Conservation (phyloP, 768 basidiomycete species). For the Austroboletus eburneus region DNA sequence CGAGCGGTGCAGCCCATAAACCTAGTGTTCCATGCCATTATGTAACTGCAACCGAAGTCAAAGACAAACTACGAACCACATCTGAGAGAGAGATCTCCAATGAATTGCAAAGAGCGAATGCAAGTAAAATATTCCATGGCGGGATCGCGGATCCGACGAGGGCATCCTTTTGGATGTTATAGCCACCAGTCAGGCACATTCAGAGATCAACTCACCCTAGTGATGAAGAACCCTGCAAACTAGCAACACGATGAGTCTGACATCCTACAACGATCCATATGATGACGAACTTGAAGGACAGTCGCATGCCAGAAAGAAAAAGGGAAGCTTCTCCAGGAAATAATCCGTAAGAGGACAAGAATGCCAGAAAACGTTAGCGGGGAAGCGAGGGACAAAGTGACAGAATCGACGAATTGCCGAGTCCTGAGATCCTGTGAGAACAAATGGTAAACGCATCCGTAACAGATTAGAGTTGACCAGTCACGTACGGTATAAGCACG, state of each 20-base stretch:
- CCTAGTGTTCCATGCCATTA: constrained; percentile 10
- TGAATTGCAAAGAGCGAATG: constrained; percentile 19
- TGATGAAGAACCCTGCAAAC: constrained; percentile 33
- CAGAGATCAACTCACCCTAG: constrained; percentile 17
- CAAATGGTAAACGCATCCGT: background rate
- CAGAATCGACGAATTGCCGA: constrained; percentile 16
- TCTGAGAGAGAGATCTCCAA: constrained; percentile 21
- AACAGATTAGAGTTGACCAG: no score
- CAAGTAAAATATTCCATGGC: constrained; percentile 15
- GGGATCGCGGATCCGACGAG: constrained; percentile 3
- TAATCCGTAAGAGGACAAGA: constrained; percentile 14
- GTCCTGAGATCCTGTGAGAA: constrained; percentile 19
- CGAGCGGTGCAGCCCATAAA: constrained; percentile 19
- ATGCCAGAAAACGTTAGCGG: constrained; percentile 22
- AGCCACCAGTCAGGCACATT: no score
- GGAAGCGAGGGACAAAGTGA: constrained; percentile 21
- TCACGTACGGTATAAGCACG: constrained; percentile 21
- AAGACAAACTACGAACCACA: constrained; percentile 15
- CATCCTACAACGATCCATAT: background rate
- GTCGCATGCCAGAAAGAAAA: constrained; percentile 29
- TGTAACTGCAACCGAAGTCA: background rate
- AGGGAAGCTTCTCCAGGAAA: constrained; percentile 19
- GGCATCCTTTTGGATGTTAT: no score
- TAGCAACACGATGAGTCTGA: constrained; percentile 12
- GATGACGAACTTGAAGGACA: constrained; percentile 32